Evolutionary conservation across 192 early-diverging fungal genomes (phyloP).

Genomic region (Backusella sp.): DNA sequence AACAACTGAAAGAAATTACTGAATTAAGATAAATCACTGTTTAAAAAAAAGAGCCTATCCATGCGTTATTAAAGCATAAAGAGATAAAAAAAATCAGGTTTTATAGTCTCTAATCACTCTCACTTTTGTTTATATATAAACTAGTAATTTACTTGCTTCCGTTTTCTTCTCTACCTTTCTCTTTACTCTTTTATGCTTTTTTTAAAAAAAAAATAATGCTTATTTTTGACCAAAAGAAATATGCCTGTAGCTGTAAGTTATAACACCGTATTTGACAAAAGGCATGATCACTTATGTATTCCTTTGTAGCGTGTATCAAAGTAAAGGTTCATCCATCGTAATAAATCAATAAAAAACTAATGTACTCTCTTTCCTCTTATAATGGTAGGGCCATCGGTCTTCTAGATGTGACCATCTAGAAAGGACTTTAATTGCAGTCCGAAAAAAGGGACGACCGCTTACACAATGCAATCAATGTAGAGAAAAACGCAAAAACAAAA

Average conservation of each 20-base stretch:
- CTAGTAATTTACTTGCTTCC: neutral
- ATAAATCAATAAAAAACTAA: neutral
- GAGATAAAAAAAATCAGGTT: neutral
- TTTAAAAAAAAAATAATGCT: neutral
- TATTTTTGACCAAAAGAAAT: neutral
- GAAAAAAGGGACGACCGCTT: conserved; percentile 64
- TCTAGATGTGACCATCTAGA: conserved; percentile 36
- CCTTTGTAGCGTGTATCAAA: neutral
- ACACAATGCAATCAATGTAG: conserved; percentile 66
- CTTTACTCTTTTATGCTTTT: neutral
- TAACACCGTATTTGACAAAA: neutral
- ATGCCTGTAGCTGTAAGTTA: neutral
- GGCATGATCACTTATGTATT: neutral
- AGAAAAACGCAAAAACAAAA: conserved; percentile 56
- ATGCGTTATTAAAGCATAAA: neutral
- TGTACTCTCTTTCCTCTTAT: neutral
- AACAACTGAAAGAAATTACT: neutral
- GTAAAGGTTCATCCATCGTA: neutral
- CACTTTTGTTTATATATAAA: neutral
- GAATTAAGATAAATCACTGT: neutral
- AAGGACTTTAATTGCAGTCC: conserved; percentile 55
- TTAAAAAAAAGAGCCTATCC: neutral
- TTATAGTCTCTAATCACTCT: neutral
- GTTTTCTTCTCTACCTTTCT: neutral
- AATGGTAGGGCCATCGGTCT: conserved; percentile 34